Percentiles rank a stretch among this genome's conserved stretches.
phyloP scores from a whole-genome alignment of 73 alveolate species.

The Breviolum minutum region DNA sequence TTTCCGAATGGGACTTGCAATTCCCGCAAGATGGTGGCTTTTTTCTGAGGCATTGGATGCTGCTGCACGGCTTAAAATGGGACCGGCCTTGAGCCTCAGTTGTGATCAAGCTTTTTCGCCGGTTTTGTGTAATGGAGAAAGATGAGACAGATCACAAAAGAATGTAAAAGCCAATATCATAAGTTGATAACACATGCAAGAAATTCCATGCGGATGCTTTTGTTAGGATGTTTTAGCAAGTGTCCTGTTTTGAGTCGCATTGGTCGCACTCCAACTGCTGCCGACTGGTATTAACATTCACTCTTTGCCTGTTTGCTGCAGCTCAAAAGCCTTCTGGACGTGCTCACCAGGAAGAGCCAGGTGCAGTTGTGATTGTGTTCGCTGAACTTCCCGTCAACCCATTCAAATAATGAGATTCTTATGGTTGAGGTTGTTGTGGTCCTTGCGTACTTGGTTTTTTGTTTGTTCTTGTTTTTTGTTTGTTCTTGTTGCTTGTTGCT shows the following conservation, averaged over 20 bases:
- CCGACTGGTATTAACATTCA: neutral
- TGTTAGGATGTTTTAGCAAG: neutral
- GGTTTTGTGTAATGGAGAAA: no score
- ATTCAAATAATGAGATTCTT: no score
- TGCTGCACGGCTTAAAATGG: constrained; percentile 30
- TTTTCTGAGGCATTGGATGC: constrained; percentile 11
- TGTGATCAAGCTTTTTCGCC: neutral
- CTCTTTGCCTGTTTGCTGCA: neutral
- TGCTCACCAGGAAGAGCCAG: constrained; percentile 53
- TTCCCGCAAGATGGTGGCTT: no score
- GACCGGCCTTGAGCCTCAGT: constrained; percentile 17
- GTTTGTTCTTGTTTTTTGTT: no score
- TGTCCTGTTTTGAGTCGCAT: neutral
- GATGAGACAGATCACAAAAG: no score
- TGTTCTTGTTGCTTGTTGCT: no score
- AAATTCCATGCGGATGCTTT: neutral
- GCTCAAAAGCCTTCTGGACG: constrained; percentile 80
- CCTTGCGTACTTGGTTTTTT: no score
- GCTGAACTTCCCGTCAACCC: no score
- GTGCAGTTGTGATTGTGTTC: neutral
- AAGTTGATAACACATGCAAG: no score
- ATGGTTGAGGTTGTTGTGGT: no score
- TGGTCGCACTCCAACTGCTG: neutral
- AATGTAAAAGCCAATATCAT: no score
- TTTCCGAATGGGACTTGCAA: no score